Base-by-base conservation (phyloP, 108 stramenopile genomes). In the Chaetoceros tenuissimus region DNA sequence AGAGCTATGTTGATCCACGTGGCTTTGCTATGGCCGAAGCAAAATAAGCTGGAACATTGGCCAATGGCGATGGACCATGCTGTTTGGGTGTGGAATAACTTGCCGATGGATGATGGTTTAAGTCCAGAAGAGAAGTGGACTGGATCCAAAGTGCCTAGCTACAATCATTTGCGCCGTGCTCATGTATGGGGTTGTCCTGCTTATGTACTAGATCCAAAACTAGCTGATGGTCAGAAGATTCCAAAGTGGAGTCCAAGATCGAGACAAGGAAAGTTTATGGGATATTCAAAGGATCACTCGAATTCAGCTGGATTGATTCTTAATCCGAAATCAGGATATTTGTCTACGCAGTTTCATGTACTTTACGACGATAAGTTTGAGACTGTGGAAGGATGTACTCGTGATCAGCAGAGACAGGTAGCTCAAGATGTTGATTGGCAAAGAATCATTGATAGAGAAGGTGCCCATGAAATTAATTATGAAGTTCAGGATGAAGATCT, bases 171-270 rank as follows among this genome's bases (percentile, higher is more conserved):
- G 3, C 52, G 27, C 10, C 52, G 52, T 57, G 48, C 73, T 34
- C 56, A 53, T 52, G 47, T 51, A 0, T 78, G 60, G 25, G 74
- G 74, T 0, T 80, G 74, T 29, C 79, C 75, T 0, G 64, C 59
- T 0, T 76, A 76, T 59, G 75, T 80, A 0, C 59, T 80, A 24
- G 72, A 67, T 31, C 65, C 66, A 1, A 40, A 43, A 0, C 64
- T 80, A 0, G 62, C 60, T 24, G 77, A 69, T 48, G 73, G 69
- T 21, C 28, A 66, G 13, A 63, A 60, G 25, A 48, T 77, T 13
- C 75, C 75, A 0, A 73, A 76, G 17, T 75, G 79, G 79, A 26
- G 73, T 0, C 58, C 62, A n/a, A n/a, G n/a, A n/a, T n/a, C n/a
- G n/a, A n/a, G n/a, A n/a, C n/a, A n/a, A n/a, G n/a, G n/a, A n/a